A percentile compares a stretch with the other conserved stretches of the same genome.
Evolutionary conservation across 352 stramenopile genomes (phyloP).

Genomic region (Thalassiosira exigua): DNA sequence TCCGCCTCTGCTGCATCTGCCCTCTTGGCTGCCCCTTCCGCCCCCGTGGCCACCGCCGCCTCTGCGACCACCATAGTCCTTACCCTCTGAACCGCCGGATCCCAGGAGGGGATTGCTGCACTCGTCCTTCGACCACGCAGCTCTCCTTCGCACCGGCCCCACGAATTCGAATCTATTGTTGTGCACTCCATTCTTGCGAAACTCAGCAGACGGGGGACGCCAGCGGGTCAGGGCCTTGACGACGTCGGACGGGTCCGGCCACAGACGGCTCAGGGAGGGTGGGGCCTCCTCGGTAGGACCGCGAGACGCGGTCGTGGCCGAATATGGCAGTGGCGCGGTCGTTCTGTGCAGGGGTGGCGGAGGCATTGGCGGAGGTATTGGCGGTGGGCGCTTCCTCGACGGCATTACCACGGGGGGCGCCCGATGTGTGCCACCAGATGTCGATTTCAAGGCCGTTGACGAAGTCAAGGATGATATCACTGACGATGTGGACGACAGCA

Average conservation of each 20-base stretch:
- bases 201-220: slow-evolving; percentile 33
- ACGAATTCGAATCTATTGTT: slow-evolving; percentile 38
- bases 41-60: no score
- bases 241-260: slow-evolving; percentile 57
- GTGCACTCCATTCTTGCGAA: slow-evolving; percentile 8
- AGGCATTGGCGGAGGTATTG: background rate
- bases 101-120: background rate
- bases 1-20: no score
- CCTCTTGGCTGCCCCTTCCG: no score
- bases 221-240: slow-evolving; percentile 59
- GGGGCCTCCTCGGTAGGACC: slow-evolving; percentile 19
- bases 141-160: slow-evolving; percentile 37
- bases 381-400: background rate
- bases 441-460: no score
- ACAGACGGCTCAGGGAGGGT: slow-evolving; percentile 49
- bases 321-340: no score
- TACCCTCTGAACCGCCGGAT: no score
- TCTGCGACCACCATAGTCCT: no score
- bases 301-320: no score
- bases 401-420: background rate
- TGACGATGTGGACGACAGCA: no score
- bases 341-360: background rate
- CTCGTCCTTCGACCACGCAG: no score
- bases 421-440: no score
- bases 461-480: slow-evolving; percentile 5